Conservation (phyloP, 306 rosid species). For the Senna tora region DNA sequence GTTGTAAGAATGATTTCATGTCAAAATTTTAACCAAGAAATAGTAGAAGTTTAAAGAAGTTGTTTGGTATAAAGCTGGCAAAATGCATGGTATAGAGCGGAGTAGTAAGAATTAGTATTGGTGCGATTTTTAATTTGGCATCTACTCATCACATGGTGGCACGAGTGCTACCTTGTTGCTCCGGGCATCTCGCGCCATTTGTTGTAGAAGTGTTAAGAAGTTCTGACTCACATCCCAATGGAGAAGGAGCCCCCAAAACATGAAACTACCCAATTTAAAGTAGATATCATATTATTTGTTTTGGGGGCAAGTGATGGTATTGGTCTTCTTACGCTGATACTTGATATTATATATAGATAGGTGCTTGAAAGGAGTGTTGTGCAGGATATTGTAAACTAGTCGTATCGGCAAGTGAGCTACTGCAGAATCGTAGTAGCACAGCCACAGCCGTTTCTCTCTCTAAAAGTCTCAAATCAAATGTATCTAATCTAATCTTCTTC, state of each 20-base stretch:
- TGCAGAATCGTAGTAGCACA: neutral
- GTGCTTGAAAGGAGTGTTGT: constrained; percentile 7
- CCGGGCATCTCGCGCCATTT: neutral
- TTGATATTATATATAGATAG: neutral
- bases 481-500: too few species aligned
- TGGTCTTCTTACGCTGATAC: neutral
- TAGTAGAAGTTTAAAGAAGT: too few species aligned
- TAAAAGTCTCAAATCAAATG: too few species aligned
- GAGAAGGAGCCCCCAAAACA: neutral
- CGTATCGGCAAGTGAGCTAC: constrained; percentile 19
- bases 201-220: neutral
- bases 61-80: neutral
- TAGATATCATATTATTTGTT: too few species aligned
- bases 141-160: constrained; percentile 31
- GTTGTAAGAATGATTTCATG: too few species aligned
- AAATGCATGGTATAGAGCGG: neutral
- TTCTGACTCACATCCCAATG: constrained; percentile 7
- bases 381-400: constrained; percentile 1
- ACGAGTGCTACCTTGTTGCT: neutral
- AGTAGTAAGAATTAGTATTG: neutral
- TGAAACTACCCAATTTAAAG: neutral
- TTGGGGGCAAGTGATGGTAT: too few species aligned
- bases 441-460: neutral
- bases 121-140: constrained; percentile 18
- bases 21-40: too few species aligned